Conservation (phyloP, 768 basidiomycete genomes). For the Postia placenta region DNA sequence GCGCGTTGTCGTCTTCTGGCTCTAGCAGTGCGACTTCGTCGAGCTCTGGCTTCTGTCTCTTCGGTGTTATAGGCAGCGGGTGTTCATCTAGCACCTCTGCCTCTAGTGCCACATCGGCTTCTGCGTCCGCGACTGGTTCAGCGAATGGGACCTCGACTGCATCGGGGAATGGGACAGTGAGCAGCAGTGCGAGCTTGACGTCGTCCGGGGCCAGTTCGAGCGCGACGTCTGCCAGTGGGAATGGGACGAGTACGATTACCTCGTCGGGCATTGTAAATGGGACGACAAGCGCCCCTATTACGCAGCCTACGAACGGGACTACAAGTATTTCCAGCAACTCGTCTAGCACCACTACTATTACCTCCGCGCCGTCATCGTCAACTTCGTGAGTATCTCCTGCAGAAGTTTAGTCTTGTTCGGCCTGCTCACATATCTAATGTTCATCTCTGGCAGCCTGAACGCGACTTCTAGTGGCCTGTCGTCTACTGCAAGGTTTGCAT, state of each 20-base stretch:
- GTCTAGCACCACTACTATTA: background rate
- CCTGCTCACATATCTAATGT: too few relatives aligned
- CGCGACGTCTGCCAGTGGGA: background rate
- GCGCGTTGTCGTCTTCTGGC: background rate
- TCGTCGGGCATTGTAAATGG: constrained; percentile 1
- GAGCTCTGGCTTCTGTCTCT: background rate
- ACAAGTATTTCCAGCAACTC: background rate
- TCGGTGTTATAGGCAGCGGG: background rate
- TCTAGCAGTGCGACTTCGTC: background rate
- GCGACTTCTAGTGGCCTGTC: too few relatives aligned
- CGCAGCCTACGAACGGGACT: background rate
- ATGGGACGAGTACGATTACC: constrained; percentile 2
- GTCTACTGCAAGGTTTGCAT: background rate
- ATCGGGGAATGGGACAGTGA: too few relatives aligned
- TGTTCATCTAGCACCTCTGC: too few relatives aligned
- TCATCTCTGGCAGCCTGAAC: too few relatives aligned
- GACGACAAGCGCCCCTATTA: constrained; percentile 3
- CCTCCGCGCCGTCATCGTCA: too few relatives aligned
- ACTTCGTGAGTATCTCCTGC: too few relatives aligned
- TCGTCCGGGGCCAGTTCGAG: background rate
- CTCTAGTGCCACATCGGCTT: background rate
- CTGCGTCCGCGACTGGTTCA: constrained; percentile 1
- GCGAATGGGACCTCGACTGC: background rate
- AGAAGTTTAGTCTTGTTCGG: too few relatives aligned
- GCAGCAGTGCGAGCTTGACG: constrained; percentile 1